phyloP scores from a whole-genome alignment of 306 rosid genomes.

The Medicago ruthenica region DNA sequence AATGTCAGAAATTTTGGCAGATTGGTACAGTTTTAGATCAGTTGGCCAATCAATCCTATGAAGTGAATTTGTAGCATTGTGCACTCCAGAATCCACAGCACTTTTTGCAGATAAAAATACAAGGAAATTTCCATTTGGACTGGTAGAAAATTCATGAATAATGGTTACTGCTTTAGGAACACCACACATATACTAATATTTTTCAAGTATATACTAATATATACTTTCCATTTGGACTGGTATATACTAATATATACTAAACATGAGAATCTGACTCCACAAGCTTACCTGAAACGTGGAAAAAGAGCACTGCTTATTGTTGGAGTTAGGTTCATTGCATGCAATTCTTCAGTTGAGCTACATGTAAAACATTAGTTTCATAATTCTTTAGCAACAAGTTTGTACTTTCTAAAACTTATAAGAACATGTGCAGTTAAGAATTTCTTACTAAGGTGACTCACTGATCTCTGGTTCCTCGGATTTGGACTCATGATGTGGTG shows the following conservation, averaged over 20 bases:
- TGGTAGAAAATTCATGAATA: constrained; percentile 47
- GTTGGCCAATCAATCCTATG: constrained; percentile 85
- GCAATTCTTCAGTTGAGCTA: constrained; percentile 49
- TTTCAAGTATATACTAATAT: no score
- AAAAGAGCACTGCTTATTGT: constrained; percentile 74
- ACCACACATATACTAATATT: constrained; percentile 11
- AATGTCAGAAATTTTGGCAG: constrained; percentile 60
- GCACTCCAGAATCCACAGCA: constrained; percentile 88
- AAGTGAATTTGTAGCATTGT: constrained; percentile 80
- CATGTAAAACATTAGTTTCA: constrained; percentile 50
- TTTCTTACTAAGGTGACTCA: constrained; percentile 50
- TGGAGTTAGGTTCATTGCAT: constrained; percentile 63
- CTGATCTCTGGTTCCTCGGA: constrained; percentile 54
- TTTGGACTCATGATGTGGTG: constrained; percentile 53
- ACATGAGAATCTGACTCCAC: constrained; percentile 13
- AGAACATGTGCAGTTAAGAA: constrained; percentile 7
- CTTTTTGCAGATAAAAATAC: constrained; percentile 75
- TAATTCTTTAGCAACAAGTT: background rate
- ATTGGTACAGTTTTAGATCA: constrained; percentile 50
- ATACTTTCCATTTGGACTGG: no score
- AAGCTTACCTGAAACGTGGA: constrained; percentile 80
- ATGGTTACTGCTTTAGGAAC: constrained; percentile 29
- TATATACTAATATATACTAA: no score
- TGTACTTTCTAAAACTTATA: background rate
- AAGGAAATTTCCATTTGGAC: constrained; percentile 82